Evolutionary conservation across 129 eudicot species (phyloP), one percentile per base, ranked within the genome.

Genomic region (Heracleum sosnowskyi): DNA sequence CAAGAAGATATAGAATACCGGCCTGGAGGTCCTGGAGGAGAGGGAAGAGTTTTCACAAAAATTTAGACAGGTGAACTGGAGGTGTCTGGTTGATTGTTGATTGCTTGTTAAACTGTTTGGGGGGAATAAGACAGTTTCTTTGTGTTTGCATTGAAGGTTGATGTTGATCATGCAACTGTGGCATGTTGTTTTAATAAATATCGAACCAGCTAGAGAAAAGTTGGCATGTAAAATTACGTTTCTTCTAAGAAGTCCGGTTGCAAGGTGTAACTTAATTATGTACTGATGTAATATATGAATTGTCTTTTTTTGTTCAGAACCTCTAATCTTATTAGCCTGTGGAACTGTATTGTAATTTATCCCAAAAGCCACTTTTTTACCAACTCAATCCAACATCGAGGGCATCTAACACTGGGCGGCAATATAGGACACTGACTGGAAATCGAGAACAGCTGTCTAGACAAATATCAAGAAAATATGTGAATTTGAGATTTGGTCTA

Each of bases 1-100:
- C 9, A 53, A 76, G 85, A 75, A 18, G 78, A 73, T 49, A 8
- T 13, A 7, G 62, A 33, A 69, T 22, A 42, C 49, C 34, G 20
- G 39, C 55, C 72, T 10, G 57, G 81, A 3, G 69, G 77, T 7
- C 42, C 49, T 22, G 81, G 77, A 22, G 78, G 51, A 4, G 78
- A 24, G 37, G 44, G 70, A 35, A 53, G 81, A 37, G 35, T 66
- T 46, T 8, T 68, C 10, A 68, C 47, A 17, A 68, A 68, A 10
- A 66, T 24, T 20, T 26, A 63, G 71, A 40, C 18, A n/a, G 62
- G 64, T n/a, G 37, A 68, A 60, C 2, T 26, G 28, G 44, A 42
- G 22, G 37, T 13, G 39, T 42, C 26, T n/a, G 34, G 33, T 60
- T 60, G 37, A 18, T 42, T 41, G 33, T 60, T 60, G 37, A 18